Evolutionary conservation across 495 filamentous ascomycete genomes (phyloP), one percentile per base, ranked within the genome.

Genomic region (Glarea lozoyensis): DNA sequence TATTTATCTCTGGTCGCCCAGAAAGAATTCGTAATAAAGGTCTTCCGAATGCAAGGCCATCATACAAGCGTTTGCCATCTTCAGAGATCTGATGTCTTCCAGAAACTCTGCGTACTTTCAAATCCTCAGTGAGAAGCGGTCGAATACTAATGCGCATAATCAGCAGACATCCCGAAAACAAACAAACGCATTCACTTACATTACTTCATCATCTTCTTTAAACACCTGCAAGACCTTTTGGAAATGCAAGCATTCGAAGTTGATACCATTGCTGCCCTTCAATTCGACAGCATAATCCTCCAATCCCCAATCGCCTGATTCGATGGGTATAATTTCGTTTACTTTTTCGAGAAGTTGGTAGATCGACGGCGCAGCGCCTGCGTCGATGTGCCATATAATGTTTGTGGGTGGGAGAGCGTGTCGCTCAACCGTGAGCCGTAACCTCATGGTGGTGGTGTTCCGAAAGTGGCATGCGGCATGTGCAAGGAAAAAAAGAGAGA

Each of bases 251-350:
- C 85, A 93, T 56, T 98, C 92, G 44, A 83, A 97, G 30, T 78
- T 85, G 2, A 64, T 68, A 6, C 69, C 69, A 24, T 61, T 56
- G 21, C 42, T 45, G 43, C 70, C 66, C 19, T 61, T 63, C 3
- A 96, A 69, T 58, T 94, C 84, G 21, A 95, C 88, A 13, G 77
- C 78, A 62, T 98, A 98, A 56, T 97, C 86, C 54, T 98, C 92
- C 19, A 97, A 55, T 1, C 89, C 92, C 84, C 84, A 94, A 11
- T 67, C 70, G 41, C 64, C 75, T 30, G 82, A 82, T 60, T 96
- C 92, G 1, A 98, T 71, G 1, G 89, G 88, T 6, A 96, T 65
- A 18, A 85, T 70, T 25, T 87, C 78, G 55, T 94, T 89, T 37
- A 98, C 68, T 40, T 86, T 76, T 47, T 89, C 83, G 32, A 97